Percentiles rank a stretch among this genome's conserved stretches.
phyloP scores from a whole-genome alignment of 2,329 filamentous ascomycete species.

The Microdochium trichocladiopsis region DNA sequence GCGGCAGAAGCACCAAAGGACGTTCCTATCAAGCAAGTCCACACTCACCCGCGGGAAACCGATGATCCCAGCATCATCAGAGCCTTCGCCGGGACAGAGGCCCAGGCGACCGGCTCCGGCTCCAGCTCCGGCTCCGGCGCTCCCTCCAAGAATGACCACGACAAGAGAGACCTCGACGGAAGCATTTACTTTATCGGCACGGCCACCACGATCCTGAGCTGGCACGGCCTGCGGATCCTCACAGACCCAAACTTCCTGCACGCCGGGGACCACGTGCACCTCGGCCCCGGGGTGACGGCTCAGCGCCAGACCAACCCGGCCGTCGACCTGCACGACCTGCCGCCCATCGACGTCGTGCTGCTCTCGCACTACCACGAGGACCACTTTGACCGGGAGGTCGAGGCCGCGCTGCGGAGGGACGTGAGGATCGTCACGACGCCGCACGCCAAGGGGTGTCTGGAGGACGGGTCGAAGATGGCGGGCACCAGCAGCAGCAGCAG shows the following conservation, averaged over 20 bases:
- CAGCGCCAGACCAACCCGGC: conserved; percentile 50
- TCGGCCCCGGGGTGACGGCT: conserved; percentile 54
- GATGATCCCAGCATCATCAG: neutral
- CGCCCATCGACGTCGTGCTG: conserved; percentile 51
- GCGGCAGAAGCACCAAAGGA: neutral
- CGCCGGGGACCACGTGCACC: conserved; percentile 57
- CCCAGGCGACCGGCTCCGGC: neutral
- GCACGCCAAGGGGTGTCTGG: conserved; percentile 48
- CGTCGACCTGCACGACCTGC: conserved; percentile 51
- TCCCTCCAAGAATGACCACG: no score
- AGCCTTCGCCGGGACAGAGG: neutral
- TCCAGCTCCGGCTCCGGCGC: no score
- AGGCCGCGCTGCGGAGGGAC: conserved; percentile 31
- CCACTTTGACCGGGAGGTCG: conserved; percentile 32
- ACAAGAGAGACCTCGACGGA: conserved; percentile 21
- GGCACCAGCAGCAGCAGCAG: no score
- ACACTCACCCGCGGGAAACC: neutral
- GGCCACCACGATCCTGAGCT: conserved; percentile 49
- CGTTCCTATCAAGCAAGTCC: neutral
- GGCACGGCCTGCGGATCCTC: conserved; percentile 43
- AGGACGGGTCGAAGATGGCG: conserved; percentile 27
- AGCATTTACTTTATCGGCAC: conserved; percentile 48
- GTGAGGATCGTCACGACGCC: conserved; percentile 58
- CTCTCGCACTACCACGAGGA: conserved; percentile 58
- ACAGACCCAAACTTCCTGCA: conserved; percentile 61